Conservation (phyloP, 805 yeast species). For the Diddensiella caesifluorescens region DNA sequence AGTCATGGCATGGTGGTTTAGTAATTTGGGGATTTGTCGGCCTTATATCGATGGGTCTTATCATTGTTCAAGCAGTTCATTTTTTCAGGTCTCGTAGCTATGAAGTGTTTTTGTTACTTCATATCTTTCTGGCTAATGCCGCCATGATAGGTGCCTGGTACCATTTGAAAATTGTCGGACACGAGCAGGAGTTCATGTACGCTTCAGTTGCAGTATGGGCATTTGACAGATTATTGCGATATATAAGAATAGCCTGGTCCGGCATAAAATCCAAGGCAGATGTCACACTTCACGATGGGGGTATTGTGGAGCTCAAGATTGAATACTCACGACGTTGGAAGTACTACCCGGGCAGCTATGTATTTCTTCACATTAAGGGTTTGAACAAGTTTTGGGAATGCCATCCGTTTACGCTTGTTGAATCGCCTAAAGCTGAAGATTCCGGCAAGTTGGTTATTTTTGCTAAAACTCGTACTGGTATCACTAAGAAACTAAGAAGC, state of each 20-base stretch:
- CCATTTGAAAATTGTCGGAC: conserved; percentile 44
- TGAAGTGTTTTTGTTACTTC: conserved; percentile 56
- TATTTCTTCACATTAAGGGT: conserved; percentile 52
- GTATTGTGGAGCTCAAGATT: conserved; percentile 25
- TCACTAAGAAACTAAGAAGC: conserved; percentile 15
- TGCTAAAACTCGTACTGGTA: conserved; percentile 17
- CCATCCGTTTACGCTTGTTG: conserved; percentile 49
- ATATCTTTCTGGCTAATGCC: conserved; percentile 49
- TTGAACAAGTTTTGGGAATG: conserved; percentile 55
- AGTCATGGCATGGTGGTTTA: conserved; percentile 14
- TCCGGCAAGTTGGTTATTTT: conserved; percentile 12
- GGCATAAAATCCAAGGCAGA: conserved; percentile 41
- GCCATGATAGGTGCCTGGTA: conserved; percentile 53
- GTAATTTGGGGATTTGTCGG: conserved; percentile 40
- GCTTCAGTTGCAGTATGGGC: conserved; percentile 64
- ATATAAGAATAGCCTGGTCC: conserved; percentile 48
- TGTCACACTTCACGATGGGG: conserved; percentile 11
- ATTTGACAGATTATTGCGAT: conserved; percentile 56
- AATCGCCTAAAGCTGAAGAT: conserved; percentile 10
- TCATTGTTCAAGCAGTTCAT: conserved; percentile 47
- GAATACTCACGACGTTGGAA: conserved; percentile 44
- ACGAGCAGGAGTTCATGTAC: conserved; percentile 46
- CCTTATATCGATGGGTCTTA: conserved; percentile 38
- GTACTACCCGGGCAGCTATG: conserved; percentile 52
- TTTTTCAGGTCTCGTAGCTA: conserved; percentile 49